Evolutionary conservation across 768 basidiomycete species (phyloP).

Genomic region (Cantharellus cinnabarinus): DNA sequence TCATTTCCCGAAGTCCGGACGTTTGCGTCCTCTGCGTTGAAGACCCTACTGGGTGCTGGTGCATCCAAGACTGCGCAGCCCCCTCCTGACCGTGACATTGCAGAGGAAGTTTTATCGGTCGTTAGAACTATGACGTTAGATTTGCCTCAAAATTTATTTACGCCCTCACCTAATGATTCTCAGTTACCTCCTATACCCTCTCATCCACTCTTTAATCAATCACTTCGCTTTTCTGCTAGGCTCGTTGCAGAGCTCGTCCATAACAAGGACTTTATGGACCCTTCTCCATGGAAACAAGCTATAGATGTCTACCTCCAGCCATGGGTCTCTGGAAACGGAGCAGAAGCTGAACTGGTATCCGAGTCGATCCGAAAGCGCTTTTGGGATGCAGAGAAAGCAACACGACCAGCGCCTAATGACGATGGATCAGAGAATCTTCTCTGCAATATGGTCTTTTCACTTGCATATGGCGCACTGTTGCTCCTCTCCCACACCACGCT

Average conservation of each 20-base stretch:
- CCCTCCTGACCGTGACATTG: conserved; percentile 47
- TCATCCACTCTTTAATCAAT: conserved; percentile 35
- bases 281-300: conserved; percentile 49
- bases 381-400: conserved; percentile 55
- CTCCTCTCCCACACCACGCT: conserved; percentile 87
- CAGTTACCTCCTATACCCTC: conserved; percentile 30
- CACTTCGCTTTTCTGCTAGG: conserved; percentile 50
- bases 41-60: conserved; percentile 64
- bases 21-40: conserved; percentile 69
- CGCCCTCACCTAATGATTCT: conserved; percentile 24
- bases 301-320: conserved; percentile 48
- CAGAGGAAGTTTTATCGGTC: conserved; percentile 36
- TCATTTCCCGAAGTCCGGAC: conserved; percentile 96
- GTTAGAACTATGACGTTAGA: conserved; percentile 36
- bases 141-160: conserved; percentile 30
- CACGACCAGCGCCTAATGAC: conserved; percentile 24
- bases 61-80: conserved; percentile 57
- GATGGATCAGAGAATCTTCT: conserved; percentile 37
- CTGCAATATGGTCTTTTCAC: conserved; percentile 84
- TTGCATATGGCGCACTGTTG: conserved; percentile 87
- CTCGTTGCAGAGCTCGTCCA: conserved; percentile 58
- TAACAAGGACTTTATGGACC: conserved; percentile 30
- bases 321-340: conserved; percentile 31
- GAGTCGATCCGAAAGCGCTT: conserved; percentile 54
- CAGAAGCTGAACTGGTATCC: conserved; percentile 14